Percentiles rank a stretch among this genome's conserved stretches.
These are phyloP conservation scores for Pseudozyma hubeiensis DNA, from an alignment of 1,284 basidiomycete species.

Conservation along the genomic window DNA sequence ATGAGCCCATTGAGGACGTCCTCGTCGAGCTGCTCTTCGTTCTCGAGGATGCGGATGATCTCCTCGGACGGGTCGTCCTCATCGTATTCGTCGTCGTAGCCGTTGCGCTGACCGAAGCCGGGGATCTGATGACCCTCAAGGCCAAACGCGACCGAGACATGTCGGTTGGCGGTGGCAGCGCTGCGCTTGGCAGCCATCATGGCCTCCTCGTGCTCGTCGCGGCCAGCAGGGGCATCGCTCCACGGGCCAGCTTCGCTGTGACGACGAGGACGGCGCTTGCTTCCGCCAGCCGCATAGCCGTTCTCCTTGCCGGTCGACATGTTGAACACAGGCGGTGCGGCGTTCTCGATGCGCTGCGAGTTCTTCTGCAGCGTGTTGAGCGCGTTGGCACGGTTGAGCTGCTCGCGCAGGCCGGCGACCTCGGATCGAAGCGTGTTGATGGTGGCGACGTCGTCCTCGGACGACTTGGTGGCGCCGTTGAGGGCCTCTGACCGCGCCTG, in stretches of 20 bases:
- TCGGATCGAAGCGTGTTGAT: constrained; percentile 90
- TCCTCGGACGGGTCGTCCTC: constrained; percentile 91
- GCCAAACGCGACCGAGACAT: constrained; percentile 85
- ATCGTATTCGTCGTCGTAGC: constrained; percentile 57
- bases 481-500: constrained; percentile 74
- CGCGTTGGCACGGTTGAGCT: constrained; percentile 92
- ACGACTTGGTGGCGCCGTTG: constrained; percentile 58
- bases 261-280: constrained; percentile 74
- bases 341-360: constrained; percentile 64
- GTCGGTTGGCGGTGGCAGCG: constrained; percentile 79
- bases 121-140: constrained; percentile 57
- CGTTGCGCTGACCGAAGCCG: constrained; percentile 50
- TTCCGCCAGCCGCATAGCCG: constrained; percentile 39
- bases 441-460: constrained; percentile 82
- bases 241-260: constrained; percentile 87
- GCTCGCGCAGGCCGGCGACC: constrained; percentile 89
- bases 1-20: constrained; percentile 93
- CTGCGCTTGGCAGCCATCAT: constrained; percentile 80
- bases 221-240: constrained; percentile 75
- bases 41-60: constrained; percentile 92
- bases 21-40: constrained; percentile 89
- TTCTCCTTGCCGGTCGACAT: constrained; percentile 63
- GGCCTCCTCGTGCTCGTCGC: constrained; percentile 78
- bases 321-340: constrained; percentile 62
- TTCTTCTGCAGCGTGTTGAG: constrained; percentile 66